Conservation (phyloP, 768 basidiomycete genomes). For the Lactarius deliciosus region DNA sequence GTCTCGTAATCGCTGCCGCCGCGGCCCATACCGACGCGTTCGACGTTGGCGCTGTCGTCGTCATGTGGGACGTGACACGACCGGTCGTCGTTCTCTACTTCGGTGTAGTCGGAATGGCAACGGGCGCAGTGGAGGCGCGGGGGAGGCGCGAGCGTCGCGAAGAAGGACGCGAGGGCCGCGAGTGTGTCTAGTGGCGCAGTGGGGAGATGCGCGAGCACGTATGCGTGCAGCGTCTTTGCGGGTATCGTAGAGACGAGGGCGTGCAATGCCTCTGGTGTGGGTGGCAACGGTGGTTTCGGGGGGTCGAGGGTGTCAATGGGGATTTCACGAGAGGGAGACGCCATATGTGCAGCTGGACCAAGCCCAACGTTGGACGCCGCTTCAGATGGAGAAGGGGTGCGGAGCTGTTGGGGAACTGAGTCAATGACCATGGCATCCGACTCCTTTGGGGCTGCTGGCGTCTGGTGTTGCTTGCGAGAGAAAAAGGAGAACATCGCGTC, state of each 20-base stretch:
- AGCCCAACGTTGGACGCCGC: conserved; percentile 30
- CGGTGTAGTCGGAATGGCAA: conserved; percentile 69
- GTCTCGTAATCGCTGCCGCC: conserved; percentile 46
- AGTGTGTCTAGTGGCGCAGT: conserved; percentile 43
- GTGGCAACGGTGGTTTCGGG: conserved; percentile 31
- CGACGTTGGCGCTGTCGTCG: conserved; percentile 77
- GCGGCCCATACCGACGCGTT: conserved; percentile 48
- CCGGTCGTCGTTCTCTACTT: conserved; percentile 70
- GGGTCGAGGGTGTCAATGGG: conserved; percentile 31
- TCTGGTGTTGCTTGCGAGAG: conserved; percentile 21
- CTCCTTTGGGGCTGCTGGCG: conserved; percentile 3
- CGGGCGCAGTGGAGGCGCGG: conserved; percentile 71
- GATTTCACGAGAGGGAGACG: conserved; percentile 32
- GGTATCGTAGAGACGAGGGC: conserved; percentile 60
- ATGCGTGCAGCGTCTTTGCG: conserved; percentile 62
- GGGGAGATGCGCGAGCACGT: conserved; percentile 53
- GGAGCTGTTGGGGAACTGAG: conserved; percentile 39
- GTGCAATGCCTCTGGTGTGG: conserved; percentile 42
- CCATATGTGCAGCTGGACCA: conserved; percentile 20
- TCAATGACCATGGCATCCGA: conserved; percentile 17
- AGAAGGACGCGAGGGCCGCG: conserved; percentile 54
- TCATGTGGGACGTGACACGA: conserved; percentile 73
- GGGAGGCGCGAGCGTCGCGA: conserved; percentile 60
- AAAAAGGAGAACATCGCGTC: conserved; percentile 23
- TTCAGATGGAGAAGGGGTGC: conserved; percentile 55